phyloP scores from a whole-genome alignment of 306 rosid species.

The Trichosanthes cucumerina region DNA sequence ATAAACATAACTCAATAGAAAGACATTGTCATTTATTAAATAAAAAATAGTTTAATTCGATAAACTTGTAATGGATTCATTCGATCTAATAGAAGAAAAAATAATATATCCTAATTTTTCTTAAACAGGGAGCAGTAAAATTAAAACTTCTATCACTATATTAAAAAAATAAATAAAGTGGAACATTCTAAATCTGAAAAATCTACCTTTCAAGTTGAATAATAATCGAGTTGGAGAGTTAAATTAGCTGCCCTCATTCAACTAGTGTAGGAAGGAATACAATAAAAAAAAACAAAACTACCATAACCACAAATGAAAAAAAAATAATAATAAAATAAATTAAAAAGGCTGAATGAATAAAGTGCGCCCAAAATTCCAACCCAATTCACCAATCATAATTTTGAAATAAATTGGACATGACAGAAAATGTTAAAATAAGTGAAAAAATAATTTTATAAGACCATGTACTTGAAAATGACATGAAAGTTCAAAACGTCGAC shows the following conservation, averaged over 20 bases:
- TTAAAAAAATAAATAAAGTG: neutral
- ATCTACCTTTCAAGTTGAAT: neutral
- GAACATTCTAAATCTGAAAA: neutral
- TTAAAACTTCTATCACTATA: neutral
- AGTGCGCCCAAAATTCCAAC: neutral
- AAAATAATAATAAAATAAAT: no score
- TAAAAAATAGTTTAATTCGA: no score
- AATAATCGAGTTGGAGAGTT: neutral
- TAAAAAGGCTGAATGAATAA: neutral
- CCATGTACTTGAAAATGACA: neutral
- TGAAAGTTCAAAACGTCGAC: neutral
- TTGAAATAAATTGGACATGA: neutral
- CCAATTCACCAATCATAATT: neutral
- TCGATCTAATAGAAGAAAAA: no score
- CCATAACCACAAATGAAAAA: neutral
- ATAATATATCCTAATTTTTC: neutral
- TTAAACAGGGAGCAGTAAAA: neutral
- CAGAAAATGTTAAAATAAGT: neutral
- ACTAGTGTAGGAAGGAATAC: neutral
- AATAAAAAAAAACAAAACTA: neutral
- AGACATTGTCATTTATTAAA: no score
- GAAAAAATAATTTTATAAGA: neutral
- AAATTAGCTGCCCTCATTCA: neutral
- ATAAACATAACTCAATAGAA: no score
- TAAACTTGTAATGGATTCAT: no score